These are phyloP conservation scores for Conidiobolus incongruus DNA, from an alignment of 371 early-diverging fungal genomes.

Conservation along the genomic window DNA sequence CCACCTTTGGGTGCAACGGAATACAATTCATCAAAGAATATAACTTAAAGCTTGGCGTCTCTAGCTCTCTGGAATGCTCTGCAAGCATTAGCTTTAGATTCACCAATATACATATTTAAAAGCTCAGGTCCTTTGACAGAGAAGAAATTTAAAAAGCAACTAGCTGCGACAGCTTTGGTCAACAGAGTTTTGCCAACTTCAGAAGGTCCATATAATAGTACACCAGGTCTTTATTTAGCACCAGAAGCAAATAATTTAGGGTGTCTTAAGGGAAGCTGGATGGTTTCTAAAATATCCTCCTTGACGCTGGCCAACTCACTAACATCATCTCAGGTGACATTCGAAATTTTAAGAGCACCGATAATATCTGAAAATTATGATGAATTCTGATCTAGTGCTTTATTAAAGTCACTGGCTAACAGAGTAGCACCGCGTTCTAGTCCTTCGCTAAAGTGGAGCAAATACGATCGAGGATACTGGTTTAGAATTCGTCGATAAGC, in stretches of 20 bases:
- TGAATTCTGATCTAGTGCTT: constrained; percentile 59
- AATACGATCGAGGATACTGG: constrained; percentile 32
- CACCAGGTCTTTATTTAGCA: constrained; percentile 92
- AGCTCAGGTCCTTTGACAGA: constrained; percentile 98
- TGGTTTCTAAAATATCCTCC: constrained; percentile 91
- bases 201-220: constrained; percentile 92
- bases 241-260: constrained; percentile 93
- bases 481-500: too few relatives aligned
- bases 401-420: constrained; percentile 53
- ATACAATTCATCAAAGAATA: constrained; percentile 99
- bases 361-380: constrained; percentile 72
- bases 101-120: constrained; percentile 88
- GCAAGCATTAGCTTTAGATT: constrained; percentile 91
- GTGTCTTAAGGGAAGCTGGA: constrained; percentile 93
- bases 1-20: constrained; percentile 94
- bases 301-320: constrained; percentile 97
- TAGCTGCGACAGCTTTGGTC: constrained; percentile 98
- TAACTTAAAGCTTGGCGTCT: constrained; percentile 95
- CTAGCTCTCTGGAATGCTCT: constrained; percentile 95
- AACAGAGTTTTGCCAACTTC: constrained; percentile 98
- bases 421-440: constrained; percentile 27
- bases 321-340: constrained; percentile 96
- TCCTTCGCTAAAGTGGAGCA: background rate
- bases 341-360: constrained; percentile 93
- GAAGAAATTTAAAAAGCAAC: constrained; percentile 92